Base-by-base conservation (phyloP, 169 alveolate species). In the Eimeria brunetti region DNA sequence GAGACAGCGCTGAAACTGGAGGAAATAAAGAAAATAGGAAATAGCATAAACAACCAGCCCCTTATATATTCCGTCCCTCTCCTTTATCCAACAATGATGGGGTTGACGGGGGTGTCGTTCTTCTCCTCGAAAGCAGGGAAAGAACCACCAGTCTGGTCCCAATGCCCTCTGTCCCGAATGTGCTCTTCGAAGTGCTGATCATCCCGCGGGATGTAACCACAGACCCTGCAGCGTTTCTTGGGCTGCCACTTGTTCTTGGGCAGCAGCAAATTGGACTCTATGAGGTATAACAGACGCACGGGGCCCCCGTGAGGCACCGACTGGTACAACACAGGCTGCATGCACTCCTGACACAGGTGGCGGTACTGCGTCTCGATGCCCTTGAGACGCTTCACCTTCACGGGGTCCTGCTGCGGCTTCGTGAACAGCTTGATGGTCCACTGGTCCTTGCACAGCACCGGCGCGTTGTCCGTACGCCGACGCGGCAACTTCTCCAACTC, bases 391-490 rank as follows among this genome's bases (percentile, higher is more conserved):
- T 75, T 94, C 18, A 94, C 56, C n/a, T 73, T 71, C 8, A 56
- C 84, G n/a, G 95, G 89, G 41, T 84, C 91, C 2, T 44, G 30
- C 0, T 56, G 5, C 6, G 90, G 90, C n/a, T 58, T 94, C 36
- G 96, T 94, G n/a, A 27, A 44, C 58, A 85, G 69, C 49, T 60
- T 86, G 7, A 94, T 89, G 64, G 64, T 53, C 58, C 44, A 27
- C 91, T 86, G 58, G 58, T 94, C 95, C 14, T 60, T 51, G 71
- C 92, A 53, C 33, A 94, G 49, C 8, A 94, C 96, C 1, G 76
- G 85, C 16, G 96, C 96, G 71, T 94, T 94, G 83, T 94, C 96
- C 7, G 96, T 94, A 11, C 96, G 60, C 1, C 96, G 51, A 5
- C 95, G 91, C 2, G 96, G 96, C 18, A 88, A 41, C 12, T 53